Conservation (phyloP, 345 rosid genomes). For the Pugionium cornutum region DNA sequence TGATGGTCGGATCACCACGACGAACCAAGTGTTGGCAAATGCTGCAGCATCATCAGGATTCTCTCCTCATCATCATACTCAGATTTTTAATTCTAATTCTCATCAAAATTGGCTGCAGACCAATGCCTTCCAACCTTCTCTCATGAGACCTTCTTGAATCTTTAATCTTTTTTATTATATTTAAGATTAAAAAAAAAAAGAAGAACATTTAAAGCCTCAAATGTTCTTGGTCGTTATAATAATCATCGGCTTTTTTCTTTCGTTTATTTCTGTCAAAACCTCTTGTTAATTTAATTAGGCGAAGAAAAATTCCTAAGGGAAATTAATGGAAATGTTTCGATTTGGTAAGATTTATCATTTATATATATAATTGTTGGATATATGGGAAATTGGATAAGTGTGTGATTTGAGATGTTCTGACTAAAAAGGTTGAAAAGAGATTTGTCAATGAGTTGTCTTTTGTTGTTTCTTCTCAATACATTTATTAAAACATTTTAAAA, state of each 20-base stretch:
- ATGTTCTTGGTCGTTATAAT: slow-evolving; percentile 26
- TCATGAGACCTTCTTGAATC: slow-evolving; percentile 43
- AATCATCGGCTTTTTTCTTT: slow-evolving; percentile 10
- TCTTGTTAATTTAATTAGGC: slow-evolving; percentile 17
- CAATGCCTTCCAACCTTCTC: slow-evolving; percentile 41
- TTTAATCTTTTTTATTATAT: slow-evolving; percentile 1
- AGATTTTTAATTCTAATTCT: slow-evolving; percentile 39
- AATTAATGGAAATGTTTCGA: neutral
- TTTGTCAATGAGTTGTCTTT: slow-evolving; percentile 46
- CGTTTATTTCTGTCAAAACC: neutral
- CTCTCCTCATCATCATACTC: slow-evolving; percentile 60
- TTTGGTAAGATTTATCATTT: neutral
- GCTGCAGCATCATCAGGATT: slow-evolving; percentile 99
- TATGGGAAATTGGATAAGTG: slow-evolving; percentile 35
- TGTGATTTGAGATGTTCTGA: slow-evolving; percentile 44
- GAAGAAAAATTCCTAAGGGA: neutral
- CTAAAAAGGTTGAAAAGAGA: slow-evolving; percentile 38
- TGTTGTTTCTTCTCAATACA: slow-evolving; percentile 37
- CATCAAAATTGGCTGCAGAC: slow-evolving; percentile 45
- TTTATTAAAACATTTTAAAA: slow-evolving; percentile 29
- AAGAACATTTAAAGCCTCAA: neutral
- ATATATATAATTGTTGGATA: slow-evolving; percentile 1
- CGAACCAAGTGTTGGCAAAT: slow-evolving; percentile 58
- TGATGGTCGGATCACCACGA: slow-evolving; percentile 41
- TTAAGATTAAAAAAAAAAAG: slow-evolving; percentile 14